Percentiles rank a stretch among this genome's conserved stretches.
Conservation (phyloP, 495 filamentous ascomycete species). For the Penicillium turbatum region DNA sequence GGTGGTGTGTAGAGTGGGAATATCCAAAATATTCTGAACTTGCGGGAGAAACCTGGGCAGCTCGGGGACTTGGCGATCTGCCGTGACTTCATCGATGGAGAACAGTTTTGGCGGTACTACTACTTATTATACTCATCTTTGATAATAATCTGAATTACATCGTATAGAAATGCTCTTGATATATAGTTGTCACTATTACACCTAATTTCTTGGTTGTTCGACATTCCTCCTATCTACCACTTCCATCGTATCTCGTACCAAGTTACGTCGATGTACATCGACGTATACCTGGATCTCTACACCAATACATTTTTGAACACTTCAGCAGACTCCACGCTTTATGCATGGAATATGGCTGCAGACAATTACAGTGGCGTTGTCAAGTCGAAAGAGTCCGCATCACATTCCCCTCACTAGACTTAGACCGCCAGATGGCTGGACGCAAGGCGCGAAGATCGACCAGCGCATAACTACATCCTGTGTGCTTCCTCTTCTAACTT, state of each 20-base stretch:
- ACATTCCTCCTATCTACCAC: no score
- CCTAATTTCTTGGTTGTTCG: neutral
- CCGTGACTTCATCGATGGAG: slow-evolving; percentile 2
- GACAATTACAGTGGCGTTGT: slow-evolving; percentile 3
- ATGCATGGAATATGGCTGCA: slow-evolving; percentile 4
- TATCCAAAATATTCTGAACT: neutral
- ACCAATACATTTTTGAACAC: slow-evolving; percentile 6
- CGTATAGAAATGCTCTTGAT: no score
- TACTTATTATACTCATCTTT: no score
- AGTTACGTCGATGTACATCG: no score
- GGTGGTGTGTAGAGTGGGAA: neutral
- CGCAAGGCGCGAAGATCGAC: slow-evolving; percentile 22
- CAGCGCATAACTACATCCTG: slow-evolving; percentile 13
- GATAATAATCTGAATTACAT: no score
- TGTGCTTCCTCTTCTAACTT: slow-evolving; percentile 3
- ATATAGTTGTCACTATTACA: no score
- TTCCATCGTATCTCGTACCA: no score
- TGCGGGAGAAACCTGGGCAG: slow-evolving; percentile 6
- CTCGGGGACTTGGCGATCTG: slow-evolving; percentile 16
- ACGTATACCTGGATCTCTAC: no score
- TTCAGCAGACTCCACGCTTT: neutral
- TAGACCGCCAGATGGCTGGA: slow-evolving; percentile 28
- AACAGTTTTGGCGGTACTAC: no score
- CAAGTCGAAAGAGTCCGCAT: neutral
- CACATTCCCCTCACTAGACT: slow-evolving; percentile 7